Evolutionary conservation across 352 stramenopile genomes (phyloP), one percentile per base, ranked within the genome.

Genomic region (Phytophthora podocarpi): DNA sequence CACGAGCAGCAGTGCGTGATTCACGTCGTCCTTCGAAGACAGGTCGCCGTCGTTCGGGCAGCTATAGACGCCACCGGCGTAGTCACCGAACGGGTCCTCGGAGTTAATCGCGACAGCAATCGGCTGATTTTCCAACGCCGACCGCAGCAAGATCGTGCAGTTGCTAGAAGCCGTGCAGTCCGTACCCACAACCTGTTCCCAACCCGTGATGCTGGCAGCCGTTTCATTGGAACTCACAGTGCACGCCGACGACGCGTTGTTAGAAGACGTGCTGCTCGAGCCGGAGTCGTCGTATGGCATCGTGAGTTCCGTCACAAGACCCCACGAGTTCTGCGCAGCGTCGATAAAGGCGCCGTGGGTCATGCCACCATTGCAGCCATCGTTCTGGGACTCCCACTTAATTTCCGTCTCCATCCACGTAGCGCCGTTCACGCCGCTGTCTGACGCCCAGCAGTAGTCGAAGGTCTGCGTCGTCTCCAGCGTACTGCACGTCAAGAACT

Each of bases 51-150:
- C 51, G 72, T 91, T 90, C 11, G 80, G 82, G 32, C 84, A 93
- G 30, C 62, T 80, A 59, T 91, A 93, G 41, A 88, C 86, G 1
- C 76, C 84, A 6, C 76, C 70, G 12, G 72, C 69, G 61, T 91
- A 93, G 45, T 89, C 78, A 18, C 82, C 83, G 68, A 93, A 93
- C 7, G 70, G 66, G 27, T 84, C 80, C 9, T 80, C 76, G 31
- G 84, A 90, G 67, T 88, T 91, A 47, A 93, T 85, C 5, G 84
- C 84, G 2, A 93, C 84, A 16, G 82, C 78, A 62, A 93, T 86
- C 6, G 84, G 84, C 42, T 91, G 82, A 16, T 65, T 66, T 53
- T 87, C 69, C 18, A 93, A 37, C 5, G 82, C 84, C 3, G 56
- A 65, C 47, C 72, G 78, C 15, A 93, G 68, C 39, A 93, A 67